Percentiles rank a stretch among this genome's conserved stretches.
Conservation (phyloP, 805 yeast species). For the Spathaspora gorwiae region DNA sequence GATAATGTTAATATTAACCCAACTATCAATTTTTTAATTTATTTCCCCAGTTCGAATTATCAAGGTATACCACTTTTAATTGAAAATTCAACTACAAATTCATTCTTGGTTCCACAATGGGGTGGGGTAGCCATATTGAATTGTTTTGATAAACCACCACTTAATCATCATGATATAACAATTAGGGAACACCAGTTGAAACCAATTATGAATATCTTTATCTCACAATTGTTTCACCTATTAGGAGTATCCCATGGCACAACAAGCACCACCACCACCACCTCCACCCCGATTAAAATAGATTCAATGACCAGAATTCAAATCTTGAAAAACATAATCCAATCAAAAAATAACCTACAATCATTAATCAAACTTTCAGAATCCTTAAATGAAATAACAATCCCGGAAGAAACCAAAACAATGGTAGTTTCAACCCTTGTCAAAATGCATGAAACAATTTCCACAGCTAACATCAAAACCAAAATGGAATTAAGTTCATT, state of each 20-base stretch:
- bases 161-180: constrained; percentile 11
- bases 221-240: constrained; percentile 68
- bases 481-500: constrained; percentile 39
- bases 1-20: constrained; percentile 58
- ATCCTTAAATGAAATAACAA: constrained; percentile 73
- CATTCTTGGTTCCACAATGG: constrained; percentile 84
- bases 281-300: constrained; percentile 56
- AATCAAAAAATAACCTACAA: constrained; percentile 63
- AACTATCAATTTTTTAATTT: constrained; percentile 64
- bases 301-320: constrained; percentile 63
- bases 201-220: constrained; percentile 62
- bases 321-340: constrained; percentile 52
- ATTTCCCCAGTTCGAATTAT: constrained; percentile 49
- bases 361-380: constrained; percentile 68
- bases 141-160: constrained; percentile 20
- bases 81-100: constrained; percentile 45
- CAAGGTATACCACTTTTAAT: constrained; percentile 47
- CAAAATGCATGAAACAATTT: constrained; percentile 35
- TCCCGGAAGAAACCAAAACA: constrained; percentile 65
- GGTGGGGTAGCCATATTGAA: constrained; percentile 67
- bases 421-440: constrained; percentile 53
- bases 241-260: constrained; percentile 56
- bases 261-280: constrained; percentile 27
- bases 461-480: constrained; percentile 24
- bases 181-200: constrained; percentile 44